These are phyloP conservation scores for Didymella lethalis DNA, from an alignment of 2,329 filamentous ascomycete species.

Conservation along the genomic window DNA sequence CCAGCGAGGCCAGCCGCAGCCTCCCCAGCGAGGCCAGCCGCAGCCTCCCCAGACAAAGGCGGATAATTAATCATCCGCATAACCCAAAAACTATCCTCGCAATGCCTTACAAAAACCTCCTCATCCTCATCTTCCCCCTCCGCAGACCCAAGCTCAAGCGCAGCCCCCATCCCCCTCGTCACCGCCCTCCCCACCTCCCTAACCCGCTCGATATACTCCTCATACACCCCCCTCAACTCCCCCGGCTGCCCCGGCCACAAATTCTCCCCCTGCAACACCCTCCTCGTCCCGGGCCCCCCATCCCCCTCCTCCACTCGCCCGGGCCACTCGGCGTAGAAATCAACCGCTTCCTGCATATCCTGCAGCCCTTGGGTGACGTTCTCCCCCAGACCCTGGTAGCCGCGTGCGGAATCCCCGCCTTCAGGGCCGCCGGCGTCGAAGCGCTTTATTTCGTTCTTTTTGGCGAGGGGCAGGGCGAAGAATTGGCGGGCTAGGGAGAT, in stretches of 20 bases:
- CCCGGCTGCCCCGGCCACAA: conserved; percentile 52
- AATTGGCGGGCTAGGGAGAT: conserved; percentile 46
- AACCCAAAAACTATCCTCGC: conserved; percentile 50
- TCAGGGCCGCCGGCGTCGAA: conserved; percentile 42
- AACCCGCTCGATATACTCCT: conserved; percentile 41
- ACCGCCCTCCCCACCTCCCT: conserved; percentile 45
- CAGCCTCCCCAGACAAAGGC: conserved; percentile 29
- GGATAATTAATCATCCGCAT: conserved; percentile 54
- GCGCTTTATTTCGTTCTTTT: conserved; percentile 49
- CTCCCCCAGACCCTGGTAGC: conserved; percentile 50
- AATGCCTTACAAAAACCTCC: conserved; percentile 45
- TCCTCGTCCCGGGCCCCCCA: conserved; percentile 30
- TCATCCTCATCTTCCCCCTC: conserved; percentile 30
- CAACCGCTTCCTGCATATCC: conserved; percentile 53
- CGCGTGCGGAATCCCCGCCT: conserved; percentile 49
- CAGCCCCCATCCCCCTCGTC: conserved; percentile 51
- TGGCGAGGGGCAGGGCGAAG: conserved; percentile 39
- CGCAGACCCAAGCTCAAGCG: conserved; percentile 37
- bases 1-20: background rate
- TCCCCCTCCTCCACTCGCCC: conserved; percentile 22
- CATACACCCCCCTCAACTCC: conserved; percentile 43
- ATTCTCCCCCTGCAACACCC: conserved; percentile 53
- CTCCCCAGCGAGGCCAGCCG: conserved; percentile 3
- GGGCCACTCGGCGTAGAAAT: conserved; percentile 50
- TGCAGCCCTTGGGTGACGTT: conserved; percentile 47